phyloP scores from a whole-genome alignment of 1,284 basidiomycete species.

The Flammula alnicola region DNA sequence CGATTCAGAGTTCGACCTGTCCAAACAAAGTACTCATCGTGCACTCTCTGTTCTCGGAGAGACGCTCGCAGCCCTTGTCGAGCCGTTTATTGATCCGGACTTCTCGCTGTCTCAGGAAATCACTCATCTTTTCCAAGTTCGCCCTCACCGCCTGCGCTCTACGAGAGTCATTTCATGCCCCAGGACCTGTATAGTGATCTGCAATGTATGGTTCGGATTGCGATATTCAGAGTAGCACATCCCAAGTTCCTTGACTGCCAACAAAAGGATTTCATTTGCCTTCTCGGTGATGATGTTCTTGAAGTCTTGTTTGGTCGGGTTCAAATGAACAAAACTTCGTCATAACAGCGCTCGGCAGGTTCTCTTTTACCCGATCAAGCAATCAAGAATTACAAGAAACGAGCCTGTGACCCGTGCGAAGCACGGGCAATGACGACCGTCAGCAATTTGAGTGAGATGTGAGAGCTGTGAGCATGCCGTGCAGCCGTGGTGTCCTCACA shows the following conservation, averaged over 20 bases:
- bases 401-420: too few species aligned
- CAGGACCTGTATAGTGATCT: constrained; percentile 29
- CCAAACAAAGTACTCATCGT: constrained; percentile 17
- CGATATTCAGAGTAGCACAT: constrained; percentile 27
- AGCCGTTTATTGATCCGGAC: constrained; percentile 31
- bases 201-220: constrained; percentile 28
- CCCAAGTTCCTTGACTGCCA: constrained; percentile 22
- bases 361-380: too few species aligned
- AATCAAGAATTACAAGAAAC: too few species aligned
- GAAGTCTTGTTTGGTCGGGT: constrained; percentile 29
- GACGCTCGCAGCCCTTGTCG: constrained; percentile 23
- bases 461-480: too few species aligned
- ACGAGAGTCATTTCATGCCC: constrained; percentile 22
- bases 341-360: too few species aligned
- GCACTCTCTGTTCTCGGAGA: constrained; percentile 30
- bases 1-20: constrained; percentile 14
- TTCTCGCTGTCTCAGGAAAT: constrained; percentile 29
- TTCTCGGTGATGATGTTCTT: constrained; percentile 31
- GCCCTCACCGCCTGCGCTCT: constrained; percentile 25
- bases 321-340: too few species aligned
- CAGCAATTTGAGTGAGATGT: too few species aligned
- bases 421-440: too few species aligned
- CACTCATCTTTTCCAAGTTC: constrained; percentile 24
- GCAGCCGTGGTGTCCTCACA: too few species aligned
- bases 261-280: constrained; percentile 25